These are phyloP conservation scores for Amanita jacksonii DNA, from an alignment of 768 basidiomycete genomes.

Conservation along the genomic window DNA sequence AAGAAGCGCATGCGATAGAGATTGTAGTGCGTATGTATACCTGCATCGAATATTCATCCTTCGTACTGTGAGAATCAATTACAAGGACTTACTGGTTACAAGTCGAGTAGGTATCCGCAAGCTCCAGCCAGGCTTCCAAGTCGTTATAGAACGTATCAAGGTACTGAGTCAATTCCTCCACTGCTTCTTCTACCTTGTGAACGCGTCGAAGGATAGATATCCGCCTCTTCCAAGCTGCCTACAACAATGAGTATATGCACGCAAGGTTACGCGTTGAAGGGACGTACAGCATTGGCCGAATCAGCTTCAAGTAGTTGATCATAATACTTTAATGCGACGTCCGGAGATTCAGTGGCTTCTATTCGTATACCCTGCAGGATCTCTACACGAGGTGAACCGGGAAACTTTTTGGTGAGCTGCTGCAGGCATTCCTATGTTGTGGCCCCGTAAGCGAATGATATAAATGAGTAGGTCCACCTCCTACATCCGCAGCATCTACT, in stretches of 20 bases:
- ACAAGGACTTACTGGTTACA: constrained; percentile 55
- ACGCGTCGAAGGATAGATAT: constrained; percentile 59
- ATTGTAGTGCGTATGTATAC: constrained; percentile 62
- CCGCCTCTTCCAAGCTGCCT: constrained; percentile 77
- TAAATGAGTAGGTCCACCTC: constrained; percentile 14
- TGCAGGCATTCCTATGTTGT: constrained; percentile 47
- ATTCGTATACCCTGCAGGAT: constrained; percentile 69
- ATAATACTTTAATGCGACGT: constrained; percentile 53
- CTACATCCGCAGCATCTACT: constrained; percentile 66
- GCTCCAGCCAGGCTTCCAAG: constrained; percentile 79
- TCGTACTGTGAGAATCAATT: not conserved
- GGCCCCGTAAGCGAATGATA: constrained; percentile 14
- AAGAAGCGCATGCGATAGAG: constrained; percentile 73
- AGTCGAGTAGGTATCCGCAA: constrained; percentile 69
- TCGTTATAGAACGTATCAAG: constrained; percentile 88
- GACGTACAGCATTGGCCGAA: constrained; percentile 60
- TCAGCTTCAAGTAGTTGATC: constrained; percentile 56
- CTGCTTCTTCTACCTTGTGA: constrained; percentile 56
- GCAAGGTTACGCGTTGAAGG: not conserved
- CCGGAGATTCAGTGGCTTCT: constrained; percentile 55
- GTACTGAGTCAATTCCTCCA: constrained; percentile 60
- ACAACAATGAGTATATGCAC: not conserved
- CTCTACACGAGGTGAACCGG: constrained; percentile 71
- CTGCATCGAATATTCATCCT: constrained; percentile 26
- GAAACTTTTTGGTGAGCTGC: constrained; percentile 57